Evolutionary conservation across 2,329 filamentous ascomycete species (phyloP).

Genomic region (Fusarium verrucosum): DNA sequence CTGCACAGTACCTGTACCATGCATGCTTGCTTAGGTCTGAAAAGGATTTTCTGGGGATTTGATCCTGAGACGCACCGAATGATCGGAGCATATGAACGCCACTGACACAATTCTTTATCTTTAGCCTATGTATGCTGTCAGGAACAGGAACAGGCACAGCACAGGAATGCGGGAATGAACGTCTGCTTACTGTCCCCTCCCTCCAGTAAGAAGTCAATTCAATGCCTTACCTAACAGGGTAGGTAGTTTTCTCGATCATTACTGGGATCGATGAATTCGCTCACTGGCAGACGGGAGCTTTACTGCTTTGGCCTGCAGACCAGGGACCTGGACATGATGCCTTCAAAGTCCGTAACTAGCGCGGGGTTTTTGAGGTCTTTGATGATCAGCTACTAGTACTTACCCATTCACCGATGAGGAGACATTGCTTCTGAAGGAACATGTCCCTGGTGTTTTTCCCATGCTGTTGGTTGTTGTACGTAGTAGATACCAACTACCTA

Average conservation of each 20-base stretch:
- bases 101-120: slow-evolving; percentile 18
- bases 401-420: slow-evolving; percentile 5
- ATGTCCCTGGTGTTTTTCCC: neutral
- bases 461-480: neutral
- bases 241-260: slow-evolving; percentile 16
- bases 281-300: slow-evolving; percentile 26
- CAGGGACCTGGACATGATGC: slow-evolving; percentile 16
- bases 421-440: slow-evolving; percentile 16
- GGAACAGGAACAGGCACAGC: slow-evolving; percentile 1
- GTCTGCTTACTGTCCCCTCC: neutral
- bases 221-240: slow-evolving; percentile 29
- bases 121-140: slow-evolving; percentile 19
- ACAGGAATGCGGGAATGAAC: neutral
- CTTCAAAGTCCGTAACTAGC: slow-evolving; percentile 15
- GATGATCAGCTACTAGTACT: slow-evolving; percentile 6
- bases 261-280: slow-evolving; percentile 23
- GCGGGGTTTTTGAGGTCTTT: slow-evolving; percentile 15
- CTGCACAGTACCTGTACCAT: too few relatives aligned
- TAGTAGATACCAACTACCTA: neutral
- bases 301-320: slow-evolving; percentile 29
- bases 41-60: neutral
- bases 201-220: slow-evolving; percentile 2
- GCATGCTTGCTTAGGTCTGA: slow-evolving; percentile 5
- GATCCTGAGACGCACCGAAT: slow-evolving; percentile 6
- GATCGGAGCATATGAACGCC: slow-evolving; percentile 11